phyloP scores from a whole-genome alignment of 2,329 filamentous ascomycete genomes.

The Huntiella savannae region DNA sequence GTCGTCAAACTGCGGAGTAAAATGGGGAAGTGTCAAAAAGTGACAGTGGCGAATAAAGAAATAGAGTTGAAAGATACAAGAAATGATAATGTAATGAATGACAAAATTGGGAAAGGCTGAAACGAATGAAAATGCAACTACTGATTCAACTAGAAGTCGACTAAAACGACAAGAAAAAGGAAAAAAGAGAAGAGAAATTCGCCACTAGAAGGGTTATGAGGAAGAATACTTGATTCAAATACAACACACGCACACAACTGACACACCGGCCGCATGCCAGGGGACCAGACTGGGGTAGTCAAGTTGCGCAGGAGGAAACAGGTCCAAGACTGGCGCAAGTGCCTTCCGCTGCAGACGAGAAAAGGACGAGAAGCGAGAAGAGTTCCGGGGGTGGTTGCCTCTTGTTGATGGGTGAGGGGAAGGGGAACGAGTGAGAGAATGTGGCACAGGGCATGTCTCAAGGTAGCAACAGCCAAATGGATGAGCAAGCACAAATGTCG shows the following conservation, averaged over 20 bases:
- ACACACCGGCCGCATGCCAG: too few species aligned
- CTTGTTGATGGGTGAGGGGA: neutral
- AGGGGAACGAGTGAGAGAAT: slow-evolving; percentile 2
- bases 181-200: slow-evolving; percentile 1
- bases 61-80: neutral
- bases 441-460: neutral
- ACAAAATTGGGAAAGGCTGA: neutral
- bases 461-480: too few species aligned
- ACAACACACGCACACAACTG: too few species aligned
- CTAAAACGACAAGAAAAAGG: neutral
- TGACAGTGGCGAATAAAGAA: neutral
- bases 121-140: too few species aligned
- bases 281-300: too few species aligned
- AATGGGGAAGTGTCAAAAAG: neutral
- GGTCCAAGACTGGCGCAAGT: neutral
- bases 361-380: too few species aligned
- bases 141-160: neutral
- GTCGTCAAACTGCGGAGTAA: neutral
- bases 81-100: neutral
- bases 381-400: too few species aligned
- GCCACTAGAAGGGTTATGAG: neutral
- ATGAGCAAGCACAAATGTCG: too few species aligned
- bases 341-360: too few species aligned
- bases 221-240: too few species aligned
- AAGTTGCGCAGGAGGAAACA: neutral